A percentile compares a stretch with the other conserved stretches of the same genome.
Conservation (phyloP, 441 rosid species). For the Bocquillonia castaneifolia region DNA sequence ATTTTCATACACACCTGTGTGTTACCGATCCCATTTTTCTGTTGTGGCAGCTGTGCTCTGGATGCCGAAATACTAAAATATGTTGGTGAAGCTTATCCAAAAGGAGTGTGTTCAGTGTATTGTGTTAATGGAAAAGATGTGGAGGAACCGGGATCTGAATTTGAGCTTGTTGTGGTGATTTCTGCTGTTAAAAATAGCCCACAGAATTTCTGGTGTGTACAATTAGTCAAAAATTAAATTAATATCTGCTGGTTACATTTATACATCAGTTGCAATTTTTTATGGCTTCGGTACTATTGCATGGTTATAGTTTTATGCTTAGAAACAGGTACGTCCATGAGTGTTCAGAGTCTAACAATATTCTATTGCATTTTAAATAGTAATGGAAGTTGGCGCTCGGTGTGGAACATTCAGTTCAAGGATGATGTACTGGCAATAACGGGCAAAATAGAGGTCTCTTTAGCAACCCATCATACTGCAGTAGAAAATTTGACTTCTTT, state of each 20-base stretch:
- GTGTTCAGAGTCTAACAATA: conserved; percentile 12
- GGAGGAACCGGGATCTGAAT: conserved; percentile 77
- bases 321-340: background rate
- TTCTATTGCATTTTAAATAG: conserved; percentile 37
- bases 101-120: conserved; percentile 76
- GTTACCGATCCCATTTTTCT: background rate
- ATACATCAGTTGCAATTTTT: background rate
- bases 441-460: conserved; percentile 78
- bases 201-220: conserved; percentile 83
- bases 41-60: conserved; percentile 61
- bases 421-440: conserved; percentile 66
- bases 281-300: background rate
- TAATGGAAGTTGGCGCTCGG: conserved; percentile 94
- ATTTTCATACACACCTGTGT: background rate
- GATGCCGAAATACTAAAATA: conserved; percentile 83
- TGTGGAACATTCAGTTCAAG: conserved; percentile 78
- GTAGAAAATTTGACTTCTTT: background rate
- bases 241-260: background rate
- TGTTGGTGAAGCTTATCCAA: conserved; percentile 85
- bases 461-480: background rate
- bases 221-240: conserved; percentile 11
- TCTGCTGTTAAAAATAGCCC: conserved; percentile 84
- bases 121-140: conserved; percentile 72
- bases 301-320: background rate
- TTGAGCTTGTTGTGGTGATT: conserved; percentile 84